Evolutionary conservation across 208 protist genomes (phyloP).

Genomic region (Leishmania tropica): DNA sequence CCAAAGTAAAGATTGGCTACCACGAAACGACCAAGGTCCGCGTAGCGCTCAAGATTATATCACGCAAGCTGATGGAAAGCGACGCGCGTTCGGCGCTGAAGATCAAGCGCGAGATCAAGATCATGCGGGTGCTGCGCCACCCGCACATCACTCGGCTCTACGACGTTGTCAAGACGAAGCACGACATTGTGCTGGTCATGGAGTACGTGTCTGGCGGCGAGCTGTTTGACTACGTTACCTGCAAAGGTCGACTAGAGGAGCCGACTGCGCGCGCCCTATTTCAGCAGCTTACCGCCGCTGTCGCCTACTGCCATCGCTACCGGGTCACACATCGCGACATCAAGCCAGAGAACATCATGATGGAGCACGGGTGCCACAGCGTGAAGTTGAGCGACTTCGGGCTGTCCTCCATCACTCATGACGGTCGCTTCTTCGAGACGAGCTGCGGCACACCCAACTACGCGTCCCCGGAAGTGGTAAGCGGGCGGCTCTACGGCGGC

Average conservation of each 20-base stretch:
- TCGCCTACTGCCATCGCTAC: constrained; percentile 97
- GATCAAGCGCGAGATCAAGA: constrained; percentile 96
- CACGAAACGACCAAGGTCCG: constrained; percentile 94
- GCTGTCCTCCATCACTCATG: constrained; percentile 76
- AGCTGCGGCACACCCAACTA: constrained; percentile 91
- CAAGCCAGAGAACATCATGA: constrained; percentile 97
- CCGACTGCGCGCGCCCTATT: constrained; percentile 92
- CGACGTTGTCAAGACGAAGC: constrained; percentile 95
- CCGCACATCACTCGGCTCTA: constrained; percentile 98
- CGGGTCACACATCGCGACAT: constrained; percentile 94
- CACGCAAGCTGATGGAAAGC: constrained; percentile 72
- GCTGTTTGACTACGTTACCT: constrained; percentile 98
- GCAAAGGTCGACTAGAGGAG: constrained; percentile 93
- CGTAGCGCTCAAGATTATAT: constrained; percentile 85
- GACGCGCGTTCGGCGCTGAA: constrained; percentile 88
- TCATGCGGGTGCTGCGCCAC: constrained; percentile 97
- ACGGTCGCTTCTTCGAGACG: constrained; percentile 85
- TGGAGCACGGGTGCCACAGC: constrained; percentile 64
- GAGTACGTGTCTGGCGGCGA: constrained; percentile 98
- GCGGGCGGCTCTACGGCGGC: constrained; percentile 70
- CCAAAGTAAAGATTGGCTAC: constrained; percentile 91
- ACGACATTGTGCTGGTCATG: constrained; percentile 98
- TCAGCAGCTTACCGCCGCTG: constrained; percentile 98
- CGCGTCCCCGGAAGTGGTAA: constrained; percentile 85
- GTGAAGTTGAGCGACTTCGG: constrained; percentile 90